These are phyloP conservation scores for Gymnopus androsaceus DNA, from an alignment of 1,284 basidiomycete species.

Conservation along the genomic window DNA sequence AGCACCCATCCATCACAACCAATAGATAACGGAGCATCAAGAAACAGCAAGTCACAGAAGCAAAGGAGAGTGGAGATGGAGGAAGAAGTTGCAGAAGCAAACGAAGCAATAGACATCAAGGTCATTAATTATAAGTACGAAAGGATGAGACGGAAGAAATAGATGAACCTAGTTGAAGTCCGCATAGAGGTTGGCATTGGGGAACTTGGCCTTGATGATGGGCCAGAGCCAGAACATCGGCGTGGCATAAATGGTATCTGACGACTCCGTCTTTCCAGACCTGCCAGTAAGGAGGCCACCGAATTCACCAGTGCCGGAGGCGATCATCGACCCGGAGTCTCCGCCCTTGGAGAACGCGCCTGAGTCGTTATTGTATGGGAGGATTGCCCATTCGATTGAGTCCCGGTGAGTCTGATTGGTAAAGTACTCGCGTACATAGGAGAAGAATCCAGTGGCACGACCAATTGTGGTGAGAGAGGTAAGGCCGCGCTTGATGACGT, in stretches of 20 bases:
- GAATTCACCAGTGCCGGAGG: slow-evolving; percentile 27
- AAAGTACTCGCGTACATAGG: slow-evolving; percentile 32
- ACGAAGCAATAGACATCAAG: too few relatives aligned
- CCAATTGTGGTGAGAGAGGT: slow-evolving; percentile 37
- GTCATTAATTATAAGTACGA: neutral
- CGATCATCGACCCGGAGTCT: slow-evolving; percentile 39
- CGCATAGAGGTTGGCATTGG: slow-evolving; percentile 28
- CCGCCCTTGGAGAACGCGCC: slow-evolving; percentile 37
- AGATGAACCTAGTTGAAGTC: slow-evolving; percentile 19
- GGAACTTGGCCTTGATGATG: slow-evolving; percentile 26
- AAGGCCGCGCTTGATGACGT: slow-evolving; percentile 36
- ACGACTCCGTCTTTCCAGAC: slow-evolving; percentile 21
- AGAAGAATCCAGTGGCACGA: slow-evolving; percentile 29
- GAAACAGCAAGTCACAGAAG: too few relatives aligned
- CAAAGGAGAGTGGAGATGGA: slow-evolving; percentile 31
- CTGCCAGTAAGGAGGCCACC: slow-evolving; percentile 35
- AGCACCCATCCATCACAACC: too few relatives aligned
- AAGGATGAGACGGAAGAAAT: slow-evolving; percentile 14
- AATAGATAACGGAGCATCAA: too few relatives aligned
- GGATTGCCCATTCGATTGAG: slow-evolving; percentile 34
- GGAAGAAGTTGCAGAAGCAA: too few relatives aligned
- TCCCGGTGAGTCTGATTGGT: slow-evolving; percentile 23
- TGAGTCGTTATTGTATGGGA: slow-evolving; percentile 26
- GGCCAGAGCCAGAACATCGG: slow-evolving; percentile 36
- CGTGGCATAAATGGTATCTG: slow-evolving; percentile 36